Conservation (phyloP, 2,329 filamentous ascomycete genomes). For the Tolypocladium ophioglossoides region DNA sequence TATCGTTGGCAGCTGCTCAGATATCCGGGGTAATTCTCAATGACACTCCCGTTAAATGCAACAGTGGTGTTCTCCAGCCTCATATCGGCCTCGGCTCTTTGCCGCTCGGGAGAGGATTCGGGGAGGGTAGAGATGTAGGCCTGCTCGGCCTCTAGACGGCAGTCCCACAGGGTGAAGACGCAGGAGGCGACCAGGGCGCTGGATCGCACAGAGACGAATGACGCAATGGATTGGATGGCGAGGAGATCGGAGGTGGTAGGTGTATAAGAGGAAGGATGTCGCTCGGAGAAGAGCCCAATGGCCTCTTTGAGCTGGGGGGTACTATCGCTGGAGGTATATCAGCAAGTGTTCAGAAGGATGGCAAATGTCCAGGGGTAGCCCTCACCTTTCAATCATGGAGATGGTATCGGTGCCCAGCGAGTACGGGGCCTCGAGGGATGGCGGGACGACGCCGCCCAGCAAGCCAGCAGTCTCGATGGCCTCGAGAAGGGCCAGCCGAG, state of each 20-base stretch:
- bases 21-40: constrained; percentile 69
- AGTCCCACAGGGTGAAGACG: constrained; percentile 47
- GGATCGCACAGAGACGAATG: constrained; percentile 45
- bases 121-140: constrained; percentile 21
- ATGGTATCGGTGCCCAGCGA: constrained; percentile 51
- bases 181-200: constrained; percentile 48
- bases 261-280: constrained; percentile 34
- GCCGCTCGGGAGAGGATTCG: constrained; percentile 21
- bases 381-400: constrained; percentile 46
- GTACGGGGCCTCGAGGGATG: constrained; percentile 40
- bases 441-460: constrained; percentile 45
- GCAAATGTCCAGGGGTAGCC: constrained; percentile 2
- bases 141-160: constrained; percentile 37
- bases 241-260: constrained; percentile 36
- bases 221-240: constrained; percentile 42
- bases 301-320: constrained; percentile 31
- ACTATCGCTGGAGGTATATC: constrained; percentile 29
- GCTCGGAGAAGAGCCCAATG: constrained; percentile 34
- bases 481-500: constrained; percentile 46
- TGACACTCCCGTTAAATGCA: constrained; percentile 71
- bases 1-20: constrained; percentile 49
- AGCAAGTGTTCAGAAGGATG: constrained; percentile 4
- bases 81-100: constrained; percentile 40
- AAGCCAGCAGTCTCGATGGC: constrained; percentile 43
- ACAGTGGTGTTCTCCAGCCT: constrained; percentile 43